Conservation (phyloP, 2,329 filamentous ascomycete genomes). For the Ophiostoma sp. region DNA sequence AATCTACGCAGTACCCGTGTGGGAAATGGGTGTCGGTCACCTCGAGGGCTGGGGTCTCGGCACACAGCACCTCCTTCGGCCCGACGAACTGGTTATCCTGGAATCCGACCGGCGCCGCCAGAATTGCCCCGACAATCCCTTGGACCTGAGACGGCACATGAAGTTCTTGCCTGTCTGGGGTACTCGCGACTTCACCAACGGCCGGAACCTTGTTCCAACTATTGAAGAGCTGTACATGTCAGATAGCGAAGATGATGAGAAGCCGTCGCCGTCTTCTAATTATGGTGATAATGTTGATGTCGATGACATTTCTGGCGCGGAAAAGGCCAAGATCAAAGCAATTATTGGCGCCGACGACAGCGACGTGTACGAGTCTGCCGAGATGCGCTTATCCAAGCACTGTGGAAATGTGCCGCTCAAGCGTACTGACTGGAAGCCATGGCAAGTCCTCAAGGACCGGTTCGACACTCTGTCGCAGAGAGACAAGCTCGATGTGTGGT, state of each 20-base stretch:
- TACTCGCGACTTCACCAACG: conserved; percentile 49
- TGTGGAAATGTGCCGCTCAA: conserved; percentile 36
- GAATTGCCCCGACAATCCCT: conserved; percentile 36
- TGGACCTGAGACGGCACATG: conserved; percentile 44
- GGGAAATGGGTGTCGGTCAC: conserved; percentile 49
- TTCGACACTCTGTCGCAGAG: conserved; percentile 38
- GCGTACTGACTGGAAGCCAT: conserved; percentile 39
- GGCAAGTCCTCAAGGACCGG: conserved; percentile 43
- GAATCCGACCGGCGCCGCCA: conserved; percentile 48
- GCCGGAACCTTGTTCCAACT: conserved; percentile 37
- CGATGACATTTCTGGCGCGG: neutral
- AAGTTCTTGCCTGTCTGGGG: conserved; percentile 61
- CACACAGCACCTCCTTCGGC: conserved; percentile 44
- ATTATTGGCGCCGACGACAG: neutral
- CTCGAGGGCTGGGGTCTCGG: conserved; percentile 54
- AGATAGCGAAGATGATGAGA: conserved; percentile 36
- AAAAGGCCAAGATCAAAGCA: neutral
- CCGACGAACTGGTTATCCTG: conserved; percentile 54
- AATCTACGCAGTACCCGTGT: conserved; percentile 48
- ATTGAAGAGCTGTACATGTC: conserved; percentile 45
- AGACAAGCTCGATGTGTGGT: conserved; percentile 38
- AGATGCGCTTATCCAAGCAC: conserved; percentile 26
- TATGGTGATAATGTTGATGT: neutral
- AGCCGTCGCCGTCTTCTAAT: neutral
- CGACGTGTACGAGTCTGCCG: conserved; percentile 30